Percentiles rank a stretch among this genome's conserved stretches.
These are phyloP conservation scores for Dictyostelium intermedium DNA, from an alignment of 78 protist species.

Conservation along the genomic window DNA sequence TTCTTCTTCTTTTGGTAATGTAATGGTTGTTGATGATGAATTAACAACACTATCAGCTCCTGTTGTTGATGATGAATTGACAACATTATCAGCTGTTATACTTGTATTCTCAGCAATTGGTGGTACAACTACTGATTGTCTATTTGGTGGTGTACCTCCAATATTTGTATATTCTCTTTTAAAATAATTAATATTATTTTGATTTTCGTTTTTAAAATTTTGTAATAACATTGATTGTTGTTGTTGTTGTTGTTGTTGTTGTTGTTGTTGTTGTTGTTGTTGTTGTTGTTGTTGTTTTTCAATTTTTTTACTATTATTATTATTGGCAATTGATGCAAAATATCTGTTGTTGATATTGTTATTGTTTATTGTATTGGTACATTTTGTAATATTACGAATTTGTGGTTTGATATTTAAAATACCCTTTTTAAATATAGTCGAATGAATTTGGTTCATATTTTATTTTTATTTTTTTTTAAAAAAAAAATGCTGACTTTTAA, in stretches of 20 bases:
- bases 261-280: neutral
- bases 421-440: neutral
- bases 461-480: neutral
- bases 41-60: neutral
- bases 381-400: neutral
- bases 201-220: neutral
- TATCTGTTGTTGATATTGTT: neutral
- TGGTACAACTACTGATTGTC: neutral
- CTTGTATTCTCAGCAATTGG: neutral
- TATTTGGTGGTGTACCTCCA: conserved; percentile 4
- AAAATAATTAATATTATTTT: neutral
- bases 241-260: neutral
- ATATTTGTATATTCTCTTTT: neutral
- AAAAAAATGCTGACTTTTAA: neutral
- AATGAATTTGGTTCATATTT: neutral
- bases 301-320: neutral
- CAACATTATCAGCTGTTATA: too few relatives aligned
- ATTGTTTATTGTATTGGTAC: neutral
- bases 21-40: neutral
- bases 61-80: neutral
- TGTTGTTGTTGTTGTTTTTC: neutral
- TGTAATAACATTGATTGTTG: neutral
- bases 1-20: neutral
- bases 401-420: neutral
- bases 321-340: neutral